phyloP scores from a whole-genome alignment of 345 rosid species.

The Ceriops zippeliana region DNA sequence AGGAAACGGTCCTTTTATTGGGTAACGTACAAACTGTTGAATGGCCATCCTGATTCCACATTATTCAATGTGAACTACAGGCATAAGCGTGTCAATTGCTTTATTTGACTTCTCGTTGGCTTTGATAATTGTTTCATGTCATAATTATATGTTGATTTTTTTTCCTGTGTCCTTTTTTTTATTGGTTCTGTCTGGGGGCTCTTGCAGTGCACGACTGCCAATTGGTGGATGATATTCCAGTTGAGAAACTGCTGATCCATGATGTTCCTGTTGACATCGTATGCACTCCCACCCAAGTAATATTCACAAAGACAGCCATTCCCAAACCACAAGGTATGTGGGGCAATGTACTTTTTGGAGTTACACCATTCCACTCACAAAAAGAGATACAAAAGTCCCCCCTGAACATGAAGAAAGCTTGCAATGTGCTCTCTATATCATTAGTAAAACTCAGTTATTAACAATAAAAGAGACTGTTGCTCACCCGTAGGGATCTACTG shows the following conservation, averaged over 20 bases:
- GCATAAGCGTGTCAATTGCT: too few species aligned
- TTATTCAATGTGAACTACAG: too few species aligned
- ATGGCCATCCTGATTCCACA: too few species aligned
- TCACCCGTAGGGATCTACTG: constrained; percentile 61
- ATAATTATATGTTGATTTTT: neutral
- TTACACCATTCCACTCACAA: neutral
- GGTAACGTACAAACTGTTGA: too few species aligned
- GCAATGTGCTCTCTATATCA: neutral
- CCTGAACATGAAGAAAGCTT: neutral
- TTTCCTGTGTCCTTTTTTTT: neutral
- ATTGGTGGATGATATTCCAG: constrained; percentile 73
- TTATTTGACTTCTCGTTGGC: too few species aligned
- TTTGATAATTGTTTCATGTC: neutral
- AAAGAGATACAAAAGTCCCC: neutral
- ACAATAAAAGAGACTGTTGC: neutral
- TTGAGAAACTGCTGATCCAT: constrained; percentile 72
- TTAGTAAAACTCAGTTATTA: neutral
- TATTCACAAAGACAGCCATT: constrained; percentile 56
- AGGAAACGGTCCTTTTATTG: too few species aligned
- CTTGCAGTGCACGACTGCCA: constrained; percentile 85
- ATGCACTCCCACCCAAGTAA: constrained; percentile 78
- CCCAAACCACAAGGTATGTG: constrained; percentile 82
- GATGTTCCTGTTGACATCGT: constrained; percentile 92
- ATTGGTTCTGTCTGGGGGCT: neutral
- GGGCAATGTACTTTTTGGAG: neutral